Evolutionary conservation across 1,284 basidiomycete species (phyloP).

Genomic region (Phlebopus sp.): DNA sequence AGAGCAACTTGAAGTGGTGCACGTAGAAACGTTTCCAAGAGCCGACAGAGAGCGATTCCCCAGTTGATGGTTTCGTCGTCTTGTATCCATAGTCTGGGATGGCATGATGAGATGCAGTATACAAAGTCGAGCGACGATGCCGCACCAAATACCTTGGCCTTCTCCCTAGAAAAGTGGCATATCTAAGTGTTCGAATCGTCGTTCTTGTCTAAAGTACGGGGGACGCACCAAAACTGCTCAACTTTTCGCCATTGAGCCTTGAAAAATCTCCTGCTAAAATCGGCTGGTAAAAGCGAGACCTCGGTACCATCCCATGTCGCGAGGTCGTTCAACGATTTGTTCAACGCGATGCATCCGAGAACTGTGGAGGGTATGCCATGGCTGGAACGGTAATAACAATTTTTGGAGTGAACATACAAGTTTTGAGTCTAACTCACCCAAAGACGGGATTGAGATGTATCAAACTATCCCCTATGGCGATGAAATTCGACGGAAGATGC

Average conservation of each 20-base stretch:
- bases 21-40: background rate
- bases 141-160: background rate
- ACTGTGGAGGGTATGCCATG: background rate
- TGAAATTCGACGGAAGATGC: conserved; percentile 1
- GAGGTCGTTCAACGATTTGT: background rate
- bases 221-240: background rate
- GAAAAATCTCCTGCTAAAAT: background rate
- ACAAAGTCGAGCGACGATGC: background rate
- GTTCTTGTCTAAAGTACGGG: too few relatives aligned
- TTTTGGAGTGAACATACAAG: background rate
- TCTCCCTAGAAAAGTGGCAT: background rate
- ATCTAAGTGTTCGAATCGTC: too few relatives aligned
- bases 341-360: background rate
- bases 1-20: background rate
- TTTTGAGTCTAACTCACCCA: background rate
- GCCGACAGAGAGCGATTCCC: background rate
- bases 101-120: background rate
- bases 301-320: background rate
- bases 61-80: background rate
- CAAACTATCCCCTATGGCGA: background rate
- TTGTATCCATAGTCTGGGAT: background rate
- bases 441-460: background rate
- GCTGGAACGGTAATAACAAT: background rate
- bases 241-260: background rate
- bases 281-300: background rate